phyloP scores from a whole-genome alignment of 202 grass and related monocot species.

The Brachypodium distachyon region DNA sequence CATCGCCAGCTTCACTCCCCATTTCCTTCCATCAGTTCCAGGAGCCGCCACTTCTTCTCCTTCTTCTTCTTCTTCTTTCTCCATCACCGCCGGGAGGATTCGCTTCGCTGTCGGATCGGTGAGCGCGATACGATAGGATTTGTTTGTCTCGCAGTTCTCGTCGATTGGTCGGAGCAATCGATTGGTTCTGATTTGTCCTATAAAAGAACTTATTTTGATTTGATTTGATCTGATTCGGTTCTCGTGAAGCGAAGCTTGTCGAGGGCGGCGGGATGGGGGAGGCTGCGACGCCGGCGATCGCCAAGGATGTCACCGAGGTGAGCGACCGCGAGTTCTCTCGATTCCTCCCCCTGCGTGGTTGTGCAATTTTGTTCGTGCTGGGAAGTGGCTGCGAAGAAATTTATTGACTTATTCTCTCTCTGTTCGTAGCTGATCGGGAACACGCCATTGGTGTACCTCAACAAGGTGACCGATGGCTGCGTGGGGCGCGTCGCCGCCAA shows the following conservation, averaged over 20 bases:
- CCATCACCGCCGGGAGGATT: not conserved
- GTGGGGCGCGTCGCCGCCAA: slow-evolving; percentile 63
- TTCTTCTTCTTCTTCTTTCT: too few species aligned
- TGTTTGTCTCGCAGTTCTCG: not conserved
- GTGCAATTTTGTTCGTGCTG: too few species aligned
- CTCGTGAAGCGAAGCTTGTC: not conserved
- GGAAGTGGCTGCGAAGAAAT: not conserved
- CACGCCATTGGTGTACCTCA: slow-evolving; percentile 79
- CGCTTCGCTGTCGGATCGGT: not conserved
- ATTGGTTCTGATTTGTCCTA: not conserved
- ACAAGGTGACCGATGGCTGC: slow-evolving; percentile 59
- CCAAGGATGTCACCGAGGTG: slow-evolving; percentile 74
- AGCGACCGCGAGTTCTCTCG: not conserved
- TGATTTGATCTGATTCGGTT: not conserved
- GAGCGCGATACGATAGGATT: not conserved
- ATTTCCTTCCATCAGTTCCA: not conserved
- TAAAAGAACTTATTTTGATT: not conserved
- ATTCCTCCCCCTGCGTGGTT: not conserved
- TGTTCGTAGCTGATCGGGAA: slow-evolving; percentile 56
- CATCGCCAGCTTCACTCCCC: not conserved
- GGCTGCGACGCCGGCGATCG: slow-evolving; percentile 32
- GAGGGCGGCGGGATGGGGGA: slow-evolving; percentile 34
- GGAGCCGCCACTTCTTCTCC: not conserved
- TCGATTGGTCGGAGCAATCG: not conserved
- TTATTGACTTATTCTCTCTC: not conserved